Percentiles rank a stretch among this genome's conserved stretches.
These are phyloP conservation scores for Lignosus rhinocerotis DNA, from an alignment of 1,284 basidiomycete species.

Conservation along the genomic window DNA sequence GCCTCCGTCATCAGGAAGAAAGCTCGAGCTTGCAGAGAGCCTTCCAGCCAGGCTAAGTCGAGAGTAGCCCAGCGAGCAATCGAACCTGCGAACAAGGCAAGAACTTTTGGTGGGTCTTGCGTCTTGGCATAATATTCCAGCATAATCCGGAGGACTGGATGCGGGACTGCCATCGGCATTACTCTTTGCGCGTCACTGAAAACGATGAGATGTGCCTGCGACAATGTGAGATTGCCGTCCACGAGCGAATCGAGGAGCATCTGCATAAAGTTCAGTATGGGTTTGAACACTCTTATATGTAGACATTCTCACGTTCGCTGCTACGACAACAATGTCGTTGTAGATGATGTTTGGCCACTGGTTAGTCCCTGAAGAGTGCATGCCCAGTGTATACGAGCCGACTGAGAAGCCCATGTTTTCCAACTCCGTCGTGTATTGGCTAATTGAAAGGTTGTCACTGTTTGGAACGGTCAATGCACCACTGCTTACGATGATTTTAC, in stretches of 20 bases:
- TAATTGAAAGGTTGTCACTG: constrained; percentile 20
- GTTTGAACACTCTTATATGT: not conserved
- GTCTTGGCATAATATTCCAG: constrained; percentile 43
- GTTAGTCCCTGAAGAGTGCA: constrained; percentile 15
- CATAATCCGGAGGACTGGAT: constrained; percentile 45
- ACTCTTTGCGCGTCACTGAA: constrained; percentile 39
- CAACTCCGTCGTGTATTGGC: constrained; percentile 13
- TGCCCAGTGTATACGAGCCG: constrained; percentile 18
- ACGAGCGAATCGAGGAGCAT: constrained; percentile 32
- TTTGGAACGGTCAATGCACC: not conserved
- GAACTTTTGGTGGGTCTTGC: constrained; percentile 38
- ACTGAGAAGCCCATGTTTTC: constrained; percentile 20
- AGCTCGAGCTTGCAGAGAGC: constrained; percentile 7
- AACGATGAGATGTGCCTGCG: constrained; percentile 45
- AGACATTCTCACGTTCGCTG: constrained; percentile 13
- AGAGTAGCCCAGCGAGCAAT: constrained; percentile 39
- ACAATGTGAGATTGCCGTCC: constrained; percentile 36
- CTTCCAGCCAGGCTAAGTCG: constrained; percentile 28
- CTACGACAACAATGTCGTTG: constrained; percentile 22
- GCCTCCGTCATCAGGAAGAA: constrained; percentile 12
- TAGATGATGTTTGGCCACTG: constrained; percentile 19
- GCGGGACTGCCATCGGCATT: constrained; percentile 25
- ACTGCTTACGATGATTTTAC: too few species aligned
- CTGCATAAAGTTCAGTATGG: constrained; percentile 19
- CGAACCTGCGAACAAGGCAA: constrained; percentile 40